Evolutionary conservation across 2,329 filamentous ascomycete species (phyloP).

Genomic region (Colletotrichum acutatum): DNA sequence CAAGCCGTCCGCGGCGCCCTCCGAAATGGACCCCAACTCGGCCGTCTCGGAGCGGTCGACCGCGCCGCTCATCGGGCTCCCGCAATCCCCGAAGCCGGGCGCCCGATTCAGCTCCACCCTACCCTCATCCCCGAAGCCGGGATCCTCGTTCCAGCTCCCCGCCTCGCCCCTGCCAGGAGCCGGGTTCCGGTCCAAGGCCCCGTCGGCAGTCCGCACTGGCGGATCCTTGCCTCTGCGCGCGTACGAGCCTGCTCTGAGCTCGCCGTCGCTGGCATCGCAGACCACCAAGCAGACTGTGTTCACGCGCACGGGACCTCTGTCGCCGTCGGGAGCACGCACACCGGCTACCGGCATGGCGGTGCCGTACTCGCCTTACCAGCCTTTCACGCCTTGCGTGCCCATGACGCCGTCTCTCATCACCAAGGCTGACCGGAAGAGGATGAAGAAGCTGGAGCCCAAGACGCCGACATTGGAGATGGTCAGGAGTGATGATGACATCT

Average conservation of each 20-base stretch:
- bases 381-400: conserved; percentile 79
- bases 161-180: conserved; percentile 61
- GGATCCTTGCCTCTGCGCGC: conserved; percentile 70
- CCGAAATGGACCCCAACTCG: conserved; percentile 60
- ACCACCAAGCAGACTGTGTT: conserved; percentile 74
- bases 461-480: conserved; percentile 73
- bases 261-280: conserved; percentile 57
- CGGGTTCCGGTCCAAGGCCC: conserved; percentile 60
- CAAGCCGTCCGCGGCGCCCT: conserved; percentile 47
- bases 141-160: conserved; percentile 59
- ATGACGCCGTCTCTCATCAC: conserved; percentile 82
- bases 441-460: conserved; percentile 72
- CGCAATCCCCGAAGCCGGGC: conserved; percentile 54
- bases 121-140: conserved; percentile 62
- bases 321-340: conserved; percentile 68
- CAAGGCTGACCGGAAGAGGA: conserved; percentile 75
- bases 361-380: conserved; percentile 84
- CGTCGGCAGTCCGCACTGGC: conserved; percentile 66
- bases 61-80: conserved; percentile 62
- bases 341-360: conserved; percentile 71
- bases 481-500: conserved; percentile 70
- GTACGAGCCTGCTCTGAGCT: conserved; percentile 67
- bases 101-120: conserved; percentile 50
- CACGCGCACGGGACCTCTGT: conserved; percentile 64
- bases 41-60: conserved; percentile 64